Evolutionary conservation across 768 basidiomycete genomes (phyloP).

Genomic region (Grammothele lineata): DNA sequence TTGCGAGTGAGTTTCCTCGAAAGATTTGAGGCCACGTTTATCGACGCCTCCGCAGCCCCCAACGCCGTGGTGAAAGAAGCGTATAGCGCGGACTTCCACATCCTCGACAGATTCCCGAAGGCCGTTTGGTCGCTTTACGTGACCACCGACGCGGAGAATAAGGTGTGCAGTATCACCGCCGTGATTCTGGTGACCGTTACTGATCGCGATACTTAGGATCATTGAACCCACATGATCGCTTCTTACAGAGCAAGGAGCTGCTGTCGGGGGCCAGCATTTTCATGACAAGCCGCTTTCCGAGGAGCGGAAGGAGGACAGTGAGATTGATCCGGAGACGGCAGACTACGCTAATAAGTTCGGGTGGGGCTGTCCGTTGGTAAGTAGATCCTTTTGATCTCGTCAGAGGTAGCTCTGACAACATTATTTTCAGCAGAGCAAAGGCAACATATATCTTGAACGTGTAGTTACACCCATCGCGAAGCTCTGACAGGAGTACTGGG

Average conservation of each 20-base stretch:
- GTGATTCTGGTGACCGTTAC: conserved; percentile 4
- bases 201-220: conserved; percentile 35
- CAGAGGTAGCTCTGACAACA: not conserved
- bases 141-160: conserved; percentile 92
- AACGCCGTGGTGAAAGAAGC: conserved; percentile 89
- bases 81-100: conserved; percentile 96
- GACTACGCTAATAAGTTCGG: conserved; percentile 93
- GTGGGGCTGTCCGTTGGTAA: conserved; percentile 79
- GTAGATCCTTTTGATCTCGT: conserved; percentile 1
- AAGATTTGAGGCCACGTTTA: not conserved
- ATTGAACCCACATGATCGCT: conserved; percentile 99
- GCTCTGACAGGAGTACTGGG: conserved; percentile 87
- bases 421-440: conserved; percentile 69
- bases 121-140: conserved; percentile 97
- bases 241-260: conserved; percentile 99
- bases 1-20: conserved; percentile 62
- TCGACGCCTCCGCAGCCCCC: conserved; percentile 41
- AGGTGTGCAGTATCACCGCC: conserved; percentile 54
- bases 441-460: conserved; percentile 91
- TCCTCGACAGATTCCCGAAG: conserved; percentile 94
- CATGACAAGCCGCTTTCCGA: conserved; percentile 80
- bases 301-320: conserved; percentile 80
- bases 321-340: conserved; percentile 85
- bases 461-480: conserved; percentile 97
- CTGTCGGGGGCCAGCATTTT: conserved; percentile 97